phyloP scores from a whole-genome alignment of 2,329 filamentous ascomycete species.

The Claviceps sp. region DNA sequence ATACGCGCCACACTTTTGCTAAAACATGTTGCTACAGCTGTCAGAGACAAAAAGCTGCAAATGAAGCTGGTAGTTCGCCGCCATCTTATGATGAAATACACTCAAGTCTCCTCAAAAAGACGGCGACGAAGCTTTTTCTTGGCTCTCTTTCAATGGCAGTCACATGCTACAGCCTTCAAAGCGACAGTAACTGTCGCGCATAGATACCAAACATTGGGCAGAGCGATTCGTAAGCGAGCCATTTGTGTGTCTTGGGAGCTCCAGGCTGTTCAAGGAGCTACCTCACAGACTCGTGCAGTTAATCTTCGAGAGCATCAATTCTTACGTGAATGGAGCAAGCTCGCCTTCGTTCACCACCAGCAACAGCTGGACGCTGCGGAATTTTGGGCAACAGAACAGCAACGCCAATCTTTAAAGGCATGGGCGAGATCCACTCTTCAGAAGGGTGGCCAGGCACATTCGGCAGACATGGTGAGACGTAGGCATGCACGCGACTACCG shows the following conservation, averaged over 20 bases:
- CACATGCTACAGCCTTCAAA: conserved; percentile 5
- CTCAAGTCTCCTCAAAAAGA: conserved; percentile 18
- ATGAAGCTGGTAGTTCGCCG: conserved; percentile 18
- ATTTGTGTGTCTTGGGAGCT: conserved; percentile 11
- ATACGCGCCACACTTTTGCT: conserved; percentile 17
- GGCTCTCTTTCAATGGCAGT: conserved; percentile 19
- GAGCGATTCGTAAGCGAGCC: conserved; percentile 5
- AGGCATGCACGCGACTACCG: conserved; percentile 20
- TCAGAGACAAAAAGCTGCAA: conserved; percentile 13
- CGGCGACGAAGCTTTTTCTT: conserved; percentile 20
- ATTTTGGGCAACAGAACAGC: conserved; percentile 19
- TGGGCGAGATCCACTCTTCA: conserved; percentile 26
- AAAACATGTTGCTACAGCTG: conserved; percentile 13
- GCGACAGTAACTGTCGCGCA: conserved; percentile 5
- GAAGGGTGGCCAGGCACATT: conserved; percentile 24
- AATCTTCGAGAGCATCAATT: background rate
- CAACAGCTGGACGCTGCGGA: conserved; percentile 16
- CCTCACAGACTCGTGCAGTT: background rate
- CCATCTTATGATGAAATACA: conserved; percentile 22
- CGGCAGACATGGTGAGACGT: conserved; percentile 19
- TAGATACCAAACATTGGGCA: conserved; percentile 7
- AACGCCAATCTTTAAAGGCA: conserved; percentile 20
- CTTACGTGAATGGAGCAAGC: conserved; percentile 11
- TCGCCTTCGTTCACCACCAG: conserved; percentile 11
- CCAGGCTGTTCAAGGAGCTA: background rate